Conservation (phyloP, 177 flowering plant species). For the Vitis hybrid region DNA sequence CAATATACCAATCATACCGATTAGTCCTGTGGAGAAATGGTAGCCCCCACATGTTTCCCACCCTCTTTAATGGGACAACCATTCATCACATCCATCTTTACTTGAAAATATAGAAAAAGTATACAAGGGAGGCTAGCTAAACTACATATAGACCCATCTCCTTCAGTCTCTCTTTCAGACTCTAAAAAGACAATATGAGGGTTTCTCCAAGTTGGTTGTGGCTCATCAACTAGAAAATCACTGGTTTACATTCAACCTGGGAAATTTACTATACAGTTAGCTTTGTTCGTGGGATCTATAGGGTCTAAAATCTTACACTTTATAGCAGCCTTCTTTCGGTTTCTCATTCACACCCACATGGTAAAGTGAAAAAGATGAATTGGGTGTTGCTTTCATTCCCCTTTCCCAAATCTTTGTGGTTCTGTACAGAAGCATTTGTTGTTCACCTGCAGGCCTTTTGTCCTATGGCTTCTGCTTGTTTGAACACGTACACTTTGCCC, state of each 20-base stretch:
- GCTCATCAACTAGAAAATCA: slow-evolving; percentile 1
- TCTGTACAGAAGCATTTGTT: slow-evolving; percentile 25
- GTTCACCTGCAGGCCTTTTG: neutral
- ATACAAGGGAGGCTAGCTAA: neutral
- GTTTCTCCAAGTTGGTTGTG: neutral
- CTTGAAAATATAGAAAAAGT: neutral
- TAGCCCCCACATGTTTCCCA: slow-evolving; percentile 2
- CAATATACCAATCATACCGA: neutral
- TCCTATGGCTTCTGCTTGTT: slow-evolving; percentile 30
- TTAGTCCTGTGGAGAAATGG: neutral
- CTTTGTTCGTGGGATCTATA: slow-evolving; percentile 3
- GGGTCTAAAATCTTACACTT: neutral
- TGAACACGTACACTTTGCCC: slow-evolving; percentile 41
- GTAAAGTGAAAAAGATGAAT: slow-evolving; percentile 7
- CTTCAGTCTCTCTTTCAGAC: neutral
- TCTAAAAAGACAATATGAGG: neutral
- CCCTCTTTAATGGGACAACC: neutral
- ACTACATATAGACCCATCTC: neutral
- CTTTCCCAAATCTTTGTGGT: neutral
- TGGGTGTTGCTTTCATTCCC: slow-evolving; percentile 8
- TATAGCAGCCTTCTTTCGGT: slow-evolving; percentile 1
- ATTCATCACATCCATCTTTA: neutral
- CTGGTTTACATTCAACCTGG: neutral
- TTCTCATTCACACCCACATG: slow-evolving; percentile 7
- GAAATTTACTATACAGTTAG: neutral